These are phyloP conservation scores for Nicotiana paniculata DNA, from an alignment of 257 asterid genomes.

Conservation along the genomic window DNA sequence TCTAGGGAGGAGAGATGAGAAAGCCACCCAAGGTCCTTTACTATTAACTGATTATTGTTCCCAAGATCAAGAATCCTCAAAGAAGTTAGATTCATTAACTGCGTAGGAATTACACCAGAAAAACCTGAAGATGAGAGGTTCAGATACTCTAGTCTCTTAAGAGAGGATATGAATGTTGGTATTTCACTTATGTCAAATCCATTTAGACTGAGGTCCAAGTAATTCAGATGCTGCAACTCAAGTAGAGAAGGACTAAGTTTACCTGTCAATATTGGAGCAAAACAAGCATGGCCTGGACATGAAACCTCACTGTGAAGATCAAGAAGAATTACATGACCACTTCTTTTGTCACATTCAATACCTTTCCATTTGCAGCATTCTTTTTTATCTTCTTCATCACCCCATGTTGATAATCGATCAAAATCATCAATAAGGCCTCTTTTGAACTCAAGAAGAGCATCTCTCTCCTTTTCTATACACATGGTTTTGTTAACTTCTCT, in stretches of 20 bases:
- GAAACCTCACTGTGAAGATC: neutral
- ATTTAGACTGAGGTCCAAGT: constrained; percentile 12
- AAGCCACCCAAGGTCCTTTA: neutral
- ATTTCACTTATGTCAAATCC: neutral
- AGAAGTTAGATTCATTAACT: neutral
- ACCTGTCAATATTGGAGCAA: constrained; percentile 13
- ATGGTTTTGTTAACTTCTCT: neutral
- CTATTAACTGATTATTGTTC: neutral
- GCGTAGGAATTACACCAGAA: constrained; percentile 15
- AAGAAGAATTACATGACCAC: constrained; percentile 7
- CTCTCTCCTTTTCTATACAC: neutral
- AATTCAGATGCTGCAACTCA: constrained; percentile 9
- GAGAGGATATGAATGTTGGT: constrained; percentile 5
- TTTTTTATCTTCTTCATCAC: neutral
- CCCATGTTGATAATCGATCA: neutral
- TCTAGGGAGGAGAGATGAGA: neutral
- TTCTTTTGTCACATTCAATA: constrained; percentile 9
- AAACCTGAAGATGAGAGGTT: neutral
- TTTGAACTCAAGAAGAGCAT: neutral
- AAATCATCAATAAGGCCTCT: neutral
- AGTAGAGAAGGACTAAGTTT: constrained; percentile 17
- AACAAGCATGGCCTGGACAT: neutral
- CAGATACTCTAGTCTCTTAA: constrained; percentile 4
- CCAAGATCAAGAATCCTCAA: constrained; percentile 4
- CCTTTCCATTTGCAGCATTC: constrained; percentile 18